phyloP scores from a whole-genome alignment of 306 rosid species.

The Quercus alba region DNA sequence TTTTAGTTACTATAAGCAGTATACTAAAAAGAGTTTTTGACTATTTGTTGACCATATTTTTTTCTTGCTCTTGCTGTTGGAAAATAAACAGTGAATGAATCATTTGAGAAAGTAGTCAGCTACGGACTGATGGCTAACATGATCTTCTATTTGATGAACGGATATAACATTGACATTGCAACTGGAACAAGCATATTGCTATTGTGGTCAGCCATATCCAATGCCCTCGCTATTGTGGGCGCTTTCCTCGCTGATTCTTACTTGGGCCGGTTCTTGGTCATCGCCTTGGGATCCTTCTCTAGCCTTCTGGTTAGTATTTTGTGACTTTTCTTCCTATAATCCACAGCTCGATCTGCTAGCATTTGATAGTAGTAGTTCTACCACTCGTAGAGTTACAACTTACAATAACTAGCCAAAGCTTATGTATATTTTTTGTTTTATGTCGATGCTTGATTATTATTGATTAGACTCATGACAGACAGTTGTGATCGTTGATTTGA shows the following conservation, averaged over 20 bases:
- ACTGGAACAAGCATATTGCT: constrained; percentile 29
- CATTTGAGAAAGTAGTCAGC: constrained; percentile 44
- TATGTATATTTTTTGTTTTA: no score
- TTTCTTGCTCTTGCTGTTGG: not conserved
- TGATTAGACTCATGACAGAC: not conserved
- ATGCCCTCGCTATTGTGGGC: constrained; percentile 39
- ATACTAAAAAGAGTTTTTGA: not conserved
- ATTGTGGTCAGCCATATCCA: constrained; percentile 47
- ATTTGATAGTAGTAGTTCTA: not conserved
- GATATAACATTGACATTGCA: constrained; percentile 23
- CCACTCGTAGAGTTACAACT: not conserved
- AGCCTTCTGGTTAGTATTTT: constrained; percentile 37
- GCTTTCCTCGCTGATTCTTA: constrained; percentile 53
- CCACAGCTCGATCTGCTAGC: not conserved
- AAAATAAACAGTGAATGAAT: constrained; percentile 39
- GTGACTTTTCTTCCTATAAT: not conserved
- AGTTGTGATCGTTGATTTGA: not conserved
- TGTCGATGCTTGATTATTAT: not conserved
- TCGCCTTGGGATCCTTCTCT: constrained; percentile 41
- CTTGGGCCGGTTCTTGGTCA: constrained; percentile 45
- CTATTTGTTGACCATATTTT: not conserved
- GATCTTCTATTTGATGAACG: constrained; percentile 42
- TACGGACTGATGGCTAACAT: constrained; percentile 44
- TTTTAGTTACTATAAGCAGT: not conserved
- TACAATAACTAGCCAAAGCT: not conserved